Base-by-base conservation (phyloP, 768 basidiomycete genomes). In the Boletus rubescentipes region DNA sequence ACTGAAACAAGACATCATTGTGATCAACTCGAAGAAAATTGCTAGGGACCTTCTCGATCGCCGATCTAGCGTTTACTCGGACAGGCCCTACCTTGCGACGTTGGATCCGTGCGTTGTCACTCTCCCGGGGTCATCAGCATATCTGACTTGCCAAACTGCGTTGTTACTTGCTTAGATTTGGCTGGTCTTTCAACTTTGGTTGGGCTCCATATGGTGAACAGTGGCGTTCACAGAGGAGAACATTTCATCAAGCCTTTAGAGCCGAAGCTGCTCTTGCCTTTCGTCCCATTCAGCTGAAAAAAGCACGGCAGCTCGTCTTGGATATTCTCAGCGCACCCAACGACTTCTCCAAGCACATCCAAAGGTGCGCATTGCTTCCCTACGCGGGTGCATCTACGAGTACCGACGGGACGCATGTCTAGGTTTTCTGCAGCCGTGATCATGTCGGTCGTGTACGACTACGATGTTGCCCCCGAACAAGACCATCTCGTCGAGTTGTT, bases 361-460 rank as follows among this genome's bases (percentile, higher is more conserved):
- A 61, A 16, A 54, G 48, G 67, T 14, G 16, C 40, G 51, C n/a
- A n/a, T 38, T 2, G 4, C 15, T 30, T 4, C 2, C 2, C 16
- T 2, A 9, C 29, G 23, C 2, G 20, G 29, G 20, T 15, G 1
- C 18, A 5, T 9, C 6, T 31, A 35, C n/a, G n/a, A n/a, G n/a
- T n/a, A n/a, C 42, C 11, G 32, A 58, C 12, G 2, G 5, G 7
- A 3, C n/a, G 26, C 23, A 8, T 3, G 8, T 43, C 5, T 35
- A 74, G 75, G 49, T 60, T 67, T 37, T 63, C 73, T 9, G 68
- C 73, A 14, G 64, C 73, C 1, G 67, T 76, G 2, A 66, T 76
- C 38, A 62, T 79, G 51, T 68, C 72, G 14, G 64, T 79, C 14
- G 67, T 73, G 14, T 80, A 79, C 38, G 79, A 76, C 18, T 66